These are phyloP conservation scores for Thielaviopsis euricoi DNA, from an alignment of 2,329 filamentous ascomycete species.

Conservation along the genomic window DNA sequence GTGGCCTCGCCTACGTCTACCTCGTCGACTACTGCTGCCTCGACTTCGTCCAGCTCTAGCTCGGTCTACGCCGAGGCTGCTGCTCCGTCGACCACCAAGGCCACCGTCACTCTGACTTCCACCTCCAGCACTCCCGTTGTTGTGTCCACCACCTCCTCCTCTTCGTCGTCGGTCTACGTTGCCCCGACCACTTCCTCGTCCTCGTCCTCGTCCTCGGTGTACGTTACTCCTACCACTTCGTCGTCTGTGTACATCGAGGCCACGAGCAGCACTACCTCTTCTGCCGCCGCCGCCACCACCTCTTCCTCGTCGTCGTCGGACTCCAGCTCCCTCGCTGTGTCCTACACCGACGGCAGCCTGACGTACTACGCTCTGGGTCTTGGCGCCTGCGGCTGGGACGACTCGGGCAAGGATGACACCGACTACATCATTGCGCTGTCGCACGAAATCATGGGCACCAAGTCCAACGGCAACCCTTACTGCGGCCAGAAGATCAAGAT, in stretches of 20 bases:
- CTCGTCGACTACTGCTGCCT: too few species aligned
- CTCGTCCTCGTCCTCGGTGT: conserved; percentile 7
- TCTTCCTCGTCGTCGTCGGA: conserved; percentile 1
- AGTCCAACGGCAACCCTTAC: conserved; percentile 50
- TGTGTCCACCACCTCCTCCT: conserved; percentile 9
- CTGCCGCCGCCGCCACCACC: conserved; percentile 10
- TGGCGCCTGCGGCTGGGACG: conserved; percentile 50
- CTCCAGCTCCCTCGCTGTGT: conserved; percentile 8
- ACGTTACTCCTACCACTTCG: conserved; percentile 1
- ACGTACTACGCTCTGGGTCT: conserved; percentile 59
- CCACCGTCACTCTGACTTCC: conserved; percentile 15
- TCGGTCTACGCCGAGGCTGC: conserved; percentile 4
- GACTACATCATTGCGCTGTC: conserved; percentile 56
- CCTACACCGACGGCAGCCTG: conserved; percentile 42
- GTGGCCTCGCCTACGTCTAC: not conserved
- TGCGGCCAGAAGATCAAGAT: conserved; percentile 56
- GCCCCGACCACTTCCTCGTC: conserved; percentile 14
- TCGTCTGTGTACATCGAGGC: not conserved
- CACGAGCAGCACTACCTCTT: too few species aligned
- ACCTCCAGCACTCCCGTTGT: conserved; percentile 14
- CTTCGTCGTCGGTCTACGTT: conserved; percentile 16
- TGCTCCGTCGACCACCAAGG: conserved; percentile 14
- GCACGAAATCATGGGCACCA: conserved; percentile 41
- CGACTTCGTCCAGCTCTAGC: too few species aligned
- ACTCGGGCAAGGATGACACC: conserved; percentile 34